Evolutionary conservation across 768 basidiomycete genomes (phyloP).

Genomic region (Aureoboletus auriporus): DNA sequence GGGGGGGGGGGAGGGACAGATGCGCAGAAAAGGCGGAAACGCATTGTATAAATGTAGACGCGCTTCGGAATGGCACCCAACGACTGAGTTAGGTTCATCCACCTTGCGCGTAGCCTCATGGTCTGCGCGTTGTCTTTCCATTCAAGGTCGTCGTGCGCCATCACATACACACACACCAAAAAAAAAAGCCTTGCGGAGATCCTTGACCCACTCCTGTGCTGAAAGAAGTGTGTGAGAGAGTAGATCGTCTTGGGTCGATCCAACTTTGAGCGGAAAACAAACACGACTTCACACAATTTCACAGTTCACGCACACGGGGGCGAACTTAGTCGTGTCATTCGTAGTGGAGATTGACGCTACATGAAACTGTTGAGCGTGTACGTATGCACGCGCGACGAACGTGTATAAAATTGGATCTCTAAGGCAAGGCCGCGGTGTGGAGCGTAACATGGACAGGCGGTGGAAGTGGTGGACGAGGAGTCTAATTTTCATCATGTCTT

Average conservation of each 20-base stretch:
- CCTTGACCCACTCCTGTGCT: slow-evolving; percentile 14
- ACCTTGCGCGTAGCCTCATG: too few relatives aligned
- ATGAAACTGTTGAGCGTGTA: slow-evolving; percentile 4
- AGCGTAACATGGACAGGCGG: slow-evolving; percentile 6
- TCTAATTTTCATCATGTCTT: slow-evolving; percentile 45
- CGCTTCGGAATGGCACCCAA: too few relatives aligned
- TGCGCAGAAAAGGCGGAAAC: too few relatives aligned
- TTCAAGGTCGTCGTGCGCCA: slow-evolving; percentile 1
- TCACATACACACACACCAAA: too few relatives aligned
- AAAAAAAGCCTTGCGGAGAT: background rate
- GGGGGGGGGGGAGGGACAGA: too few relatives aligned
- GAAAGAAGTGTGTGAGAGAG: too few relatives aligned
- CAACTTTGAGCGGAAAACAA: background rate
- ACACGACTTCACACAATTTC: slow-evolving; percentile 7
- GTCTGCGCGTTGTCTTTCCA: too few relatives aligned
- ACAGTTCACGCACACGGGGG: slow-evolving; percentile 1
- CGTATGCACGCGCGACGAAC: slow-evolving; percentile 12
- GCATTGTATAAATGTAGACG: too few relatives aligned
- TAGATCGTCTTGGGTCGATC: slow-evolving; percentile 8
- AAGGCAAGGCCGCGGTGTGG: slow-evolving; percentile 5
- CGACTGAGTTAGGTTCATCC: too few relatives aligned
- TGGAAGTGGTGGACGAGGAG: slow-evolving; percentile 1
- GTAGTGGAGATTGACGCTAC: slow-evolving; percentile 10
- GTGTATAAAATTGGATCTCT: slow-evolving; percentile 15
- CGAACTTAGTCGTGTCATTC: slow-evolving; percentile 16